Evolutionary conservation across 2,329 filamentous ascomycete species (phyloP).

Genomic region (Cladosporium austrohemisphaericum): DNA sequence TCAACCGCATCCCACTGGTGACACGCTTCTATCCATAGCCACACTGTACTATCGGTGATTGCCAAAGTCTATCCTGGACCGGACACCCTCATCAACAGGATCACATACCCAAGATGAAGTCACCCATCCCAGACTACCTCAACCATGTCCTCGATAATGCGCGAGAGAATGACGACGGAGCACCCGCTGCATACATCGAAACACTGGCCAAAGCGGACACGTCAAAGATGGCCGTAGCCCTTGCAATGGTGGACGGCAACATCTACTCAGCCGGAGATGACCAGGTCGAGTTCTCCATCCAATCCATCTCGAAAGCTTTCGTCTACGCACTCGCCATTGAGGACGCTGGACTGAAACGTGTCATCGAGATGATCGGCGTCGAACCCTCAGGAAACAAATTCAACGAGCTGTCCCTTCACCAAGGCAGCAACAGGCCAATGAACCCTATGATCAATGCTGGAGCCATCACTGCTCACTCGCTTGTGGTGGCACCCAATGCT

Average conservation of each 20-base stretch:
- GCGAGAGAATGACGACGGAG: conserved; percentile 26
- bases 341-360: conserved; percentile 35
- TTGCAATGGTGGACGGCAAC: conserved; percentile 41
- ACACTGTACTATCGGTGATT: too few species aligned
- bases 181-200: conserved; percentile 38
- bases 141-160: conserved; percentile 21
- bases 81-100: too few species aligned
- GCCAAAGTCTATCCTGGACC: too few species aligned
- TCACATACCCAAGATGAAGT: too few species aligned
- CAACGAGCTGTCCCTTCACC: conserved; percentile 29
- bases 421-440: conserved; percentile 23
- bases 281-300: conserved; percentile 40
- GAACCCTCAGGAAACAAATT: conserved; percentile 41
- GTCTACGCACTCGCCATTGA: conserved; percentile 42
- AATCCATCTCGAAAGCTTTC: conserved; percentile 42
- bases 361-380: conserved; percentile 40
- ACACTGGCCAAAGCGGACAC: conserved; percentile 39
- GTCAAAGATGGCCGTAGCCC: conserved; percentile 37
- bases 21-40: too few species aligned
- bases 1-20: too few species aligned
- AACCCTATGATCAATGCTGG: conserved; percentile 27
- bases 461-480: conserved; percentile 24
- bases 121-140: conserved; percentile 26
- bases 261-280: conserved; percentile 41
- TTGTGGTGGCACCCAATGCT: conserved; percentile 24